Conservation (phyloP, 2,329 filamentous ascomycete species). For the Ophiostoma ulmi region DNA sequence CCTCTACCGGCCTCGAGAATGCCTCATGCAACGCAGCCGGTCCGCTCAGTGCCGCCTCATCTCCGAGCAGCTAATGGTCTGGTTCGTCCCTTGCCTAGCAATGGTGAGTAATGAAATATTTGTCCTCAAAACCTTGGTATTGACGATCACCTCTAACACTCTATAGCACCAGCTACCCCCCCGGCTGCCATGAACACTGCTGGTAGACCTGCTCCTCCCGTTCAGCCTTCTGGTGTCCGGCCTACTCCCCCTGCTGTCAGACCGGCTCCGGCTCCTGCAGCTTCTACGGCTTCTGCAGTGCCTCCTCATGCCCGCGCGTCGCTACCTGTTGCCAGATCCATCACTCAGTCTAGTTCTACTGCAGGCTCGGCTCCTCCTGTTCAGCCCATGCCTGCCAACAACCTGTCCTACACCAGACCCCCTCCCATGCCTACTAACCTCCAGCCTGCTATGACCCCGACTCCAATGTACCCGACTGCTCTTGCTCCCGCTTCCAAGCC, state of each 20-base stretch:
- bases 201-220: background rate
- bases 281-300: background rate
- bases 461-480: background rate
- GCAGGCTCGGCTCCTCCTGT: background rate
- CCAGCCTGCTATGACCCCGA: constrained; percentile 3
- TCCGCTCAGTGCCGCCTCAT: constrained; percentile 3
- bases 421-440: constrained; percentile 14
- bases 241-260: background rate
- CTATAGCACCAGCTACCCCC: background rate
- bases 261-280: background rate
- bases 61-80: constrained; percentile 17
- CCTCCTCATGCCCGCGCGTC: background rate
- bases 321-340: background rate
- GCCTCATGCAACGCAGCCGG: background rate
- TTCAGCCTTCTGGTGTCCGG: background rate
- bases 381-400: background rate
- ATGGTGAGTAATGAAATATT: background rate
- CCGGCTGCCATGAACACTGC: background rate
- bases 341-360: background rate
- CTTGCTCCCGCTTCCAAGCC: background rate
- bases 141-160: background rate
- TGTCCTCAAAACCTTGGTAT: too few species aligned
- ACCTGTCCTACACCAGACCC: background rate
- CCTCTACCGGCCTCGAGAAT: background rate
- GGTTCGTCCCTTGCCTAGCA: constrained; percentile 19